Base-by-base conservation (phyloP, 176 grass and related monocot species). In the Oryza brachyantha region DNA sequence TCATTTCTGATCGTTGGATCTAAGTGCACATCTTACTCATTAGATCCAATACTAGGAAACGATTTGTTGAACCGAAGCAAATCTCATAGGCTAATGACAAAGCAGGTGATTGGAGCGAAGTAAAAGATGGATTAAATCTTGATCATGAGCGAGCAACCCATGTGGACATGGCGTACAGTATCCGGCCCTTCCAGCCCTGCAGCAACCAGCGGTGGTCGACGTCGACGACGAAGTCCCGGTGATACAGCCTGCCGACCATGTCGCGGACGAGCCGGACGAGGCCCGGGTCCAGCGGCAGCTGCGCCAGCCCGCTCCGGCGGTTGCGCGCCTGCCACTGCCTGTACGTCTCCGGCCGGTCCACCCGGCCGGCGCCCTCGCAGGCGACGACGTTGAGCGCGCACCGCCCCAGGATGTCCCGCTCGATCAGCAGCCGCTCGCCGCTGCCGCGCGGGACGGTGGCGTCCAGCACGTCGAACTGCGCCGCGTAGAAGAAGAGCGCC, bases 281-380 rank as follows among this genome's bases (percentile, higher is more conserved):
- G n/a, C 16, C 12, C 64, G 75, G 0, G 60, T 79, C 41, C 39
- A 90, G 17, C 0, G 81, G 85, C 0, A 88, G 81, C 67, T 88
- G 85, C 66, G 5, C 46, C 4, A 91, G 68, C 0, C 85, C 85
- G 1, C 81, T 81, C 8, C 89, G 74, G 2, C 21, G 40, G 52
- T 68, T 68, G 9, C 81, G 43, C 35, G 63, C 60, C 32, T 68
- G 72, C 89, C 89, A 91, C 25, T 91, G 84, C 73, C 61, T 81
- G 7, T 91, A 91, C 1, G 85, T 88, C 62, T 91, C 85, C 0
- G 89, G 89, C 5, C 89, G 82, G 8, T 88, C 61, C 21, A 91
- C 89, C 16, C 85, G 54, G 64, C 85, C 85, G 3, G 77, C 35
- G 10, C 85, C 81, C 52, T 91, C 89, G 6, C 89, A 91, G 35